Percentiles rank a stretch among this genome's conserved stretches.
Conservation (phyloP, 2,329 filamentous ascomycete species). For the Beauveria caledonica region DNA sequence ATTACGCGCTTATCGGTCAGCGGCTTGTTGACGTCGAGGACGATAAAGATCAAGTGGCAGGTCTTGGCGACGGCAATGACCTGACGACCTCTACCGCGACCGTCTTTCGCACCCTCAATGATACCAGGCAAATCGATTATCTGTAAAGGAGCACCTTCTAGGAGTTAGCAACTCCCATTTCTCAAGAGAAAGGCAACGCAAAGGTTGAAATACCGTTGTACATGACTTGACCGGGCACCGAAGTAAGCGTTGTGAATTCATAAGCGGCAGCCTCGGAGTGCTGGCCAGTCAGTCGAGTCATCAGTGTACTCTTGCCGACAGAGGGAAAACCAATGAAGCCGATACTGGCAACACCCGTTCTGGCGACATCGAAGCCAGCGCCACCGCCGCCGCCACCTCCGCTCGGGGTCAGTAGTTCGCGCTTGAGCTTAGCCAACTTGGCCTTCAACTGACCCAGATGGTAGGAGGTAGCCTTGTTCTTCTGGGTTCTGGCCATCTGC, state of each 20-base stretch:
- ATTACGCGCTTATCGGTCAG: constrained; percentile 95
- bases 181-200: no score
- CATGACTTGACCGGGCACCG: constrained; percentile 87
- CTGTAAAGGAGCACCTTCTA: constrained; percentile 75
- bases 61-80: constrained; percentile 99
- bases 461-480: constrained; percentile 92
- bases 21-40: constrained; percentile 96
- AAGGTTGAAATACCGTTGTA: constrained; percentile 62
- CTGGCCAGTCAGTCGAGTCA: constrained; percentile 89
- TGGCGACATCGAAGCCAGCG: constrained; percentile 91
- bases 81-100: constrained; percentile 92
- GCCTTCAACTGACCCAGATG: constrained; percentile 96
- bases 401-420: constrained; percentile 82
- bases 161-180: constrained; percentile 1
- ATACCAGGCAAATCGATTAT: constrained; percentile 98
- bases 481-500: constrained; percentile 92
- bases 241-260: constrained; percentile 97
- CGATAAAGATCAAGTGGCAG: constrained; percentile 97
- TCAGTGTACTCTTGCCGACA: constrained; percentile 95
- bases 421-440: constrained; percentile 95
- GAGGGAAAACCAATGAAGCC: constrained; percentile 98
- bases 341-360: constrained; percentile 93
- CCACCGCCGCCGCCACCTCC: constrained; percentile 78
- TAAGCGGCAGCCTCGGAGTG: constrained; percentile 96
- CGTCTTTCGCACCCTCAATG: constrained; percentile 96